Evolutionary conservation across 495 filamentous ascomycete species (phyloP).

Genomic region (Penicillium desertorum): DNA sequence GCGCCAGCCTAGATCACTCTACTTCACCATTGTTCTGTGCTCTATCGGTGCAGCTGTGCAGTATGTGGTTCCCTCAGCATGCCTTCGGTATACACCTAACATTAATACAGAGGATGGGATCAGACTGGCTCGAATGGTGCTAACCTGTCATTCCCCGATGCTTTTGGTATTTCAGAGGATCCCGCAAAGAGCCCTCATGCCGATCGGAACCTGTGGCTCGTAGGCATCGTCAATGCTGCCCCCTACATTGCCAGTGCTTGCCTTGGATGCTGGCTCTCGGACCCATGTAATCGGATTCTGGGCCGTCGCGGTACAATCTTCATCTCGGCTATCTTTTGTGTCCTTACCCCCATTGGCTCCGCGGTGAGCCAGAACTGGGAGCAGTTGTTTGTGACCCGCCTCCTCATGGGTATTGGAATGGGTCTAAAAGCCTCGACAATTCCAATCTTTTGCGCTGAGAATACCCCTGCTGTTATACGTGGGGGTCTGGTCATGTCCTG

Average conservation of each 20-base stretch:
- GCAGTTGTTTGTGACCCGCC: conserved; percentile 56
- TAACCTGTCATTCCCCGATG: conserved; percentile 60
- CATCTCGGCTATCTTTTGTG: conserved; percentile 58
- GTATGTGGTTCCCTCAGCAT: conserved; percentile 28
- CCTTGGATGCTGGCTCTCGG: conserved; percentile 61
- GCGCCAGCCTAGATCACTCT: conserved; percentile 62
- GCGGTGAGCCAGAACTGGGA: conserved; percentile 57
- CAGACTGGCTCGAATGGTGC: conserved; percentile 75
- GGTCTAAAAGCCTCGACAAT: conserved; percentile 61
- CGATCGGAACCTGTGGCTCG: conserved; percentile 54
- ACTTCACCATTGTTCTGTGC: conserved; percentile 67
- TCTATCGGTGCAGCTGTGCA: conserved; percentile 72
- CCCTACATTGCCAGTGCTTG: conserved; percentile 41
- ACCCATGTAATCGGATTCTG: conserved; percentile 54
- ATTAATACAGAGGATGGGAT: conserved; percentile 55
- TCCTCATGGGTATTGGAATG: conserved; percentile 67
- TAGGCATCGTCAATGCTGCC: conserved; percentile 61
- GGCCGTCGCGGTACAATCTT: conserved; percentile 63
- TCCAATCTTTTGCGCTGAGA: conserved; percentile 64
- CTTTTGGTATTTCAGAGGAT: conserved; percentile 51
- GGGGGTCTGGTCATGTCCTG: conserved; percentile 65
- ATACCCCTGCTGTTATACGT: conserved; percentile 58
- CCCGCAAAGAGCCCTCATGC: conserved; percentile 28
- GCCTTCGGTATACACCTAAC: conserved; percentile 5
- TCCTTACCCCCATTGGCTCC: conserved; percentile 57